Conservation (phyloP, 2,329 filamentous ascomycete species). For the Mycogone perniciosa region DNA sequence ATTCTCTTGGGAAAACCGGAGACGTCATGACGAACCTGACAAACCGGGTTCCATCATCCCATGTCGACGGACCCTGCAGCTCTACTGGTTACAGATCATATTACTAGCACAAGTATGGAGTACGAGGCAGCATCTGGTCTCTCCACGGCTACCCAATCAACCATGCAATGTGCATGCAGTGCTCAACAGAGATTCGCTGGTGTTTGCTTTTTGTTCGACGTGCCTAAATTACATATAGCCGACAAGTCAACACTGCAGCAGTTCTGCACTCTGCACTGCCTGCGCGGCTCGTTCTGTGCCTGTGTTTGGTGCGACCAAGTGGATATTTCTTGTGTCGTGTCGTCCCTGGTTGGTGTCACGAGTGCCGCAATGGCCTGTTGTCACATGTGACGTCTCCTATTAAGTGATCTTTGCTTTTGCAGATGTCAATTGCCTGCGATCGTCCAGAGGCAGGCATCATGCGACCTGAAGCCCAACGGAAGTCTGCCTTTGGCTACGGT, state of each 20-base stretch:
- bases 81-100: background rate
- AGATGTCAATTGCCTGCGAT: no score
- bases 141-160: no score
- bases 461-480: no score
- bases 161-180: background rate
- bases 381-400: background rate
- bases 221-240: conserved; percentile 2
- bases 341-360: background rate
- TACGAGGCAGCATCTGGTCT: no score
- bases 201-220: background rate
- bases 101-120: no score
- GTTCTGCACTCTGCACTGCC: conserved; percentile 1
- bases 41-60: background rate
- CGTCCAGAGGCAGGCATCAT: no score
- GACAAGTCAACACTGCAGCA: conserved; percentile 12
- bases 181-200: background rate
- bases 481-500: no score
- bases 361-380: background rate
- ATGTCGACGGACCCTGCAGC: conserved; percentile 1
- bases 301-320: conserved; percentile 9
- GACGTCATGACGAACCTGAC: conserved; percentile 9
- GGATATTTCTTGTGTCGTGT: conserved; percentile 6
- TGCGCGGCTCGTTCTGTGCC: background rate
- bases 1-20: background rate
- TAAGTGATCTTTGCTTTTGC: background rate